Base-by-base conservation (phyloP, 2,329 filamentous ascomycete species). In the Rhinocladiella mackenziei region DNA sequence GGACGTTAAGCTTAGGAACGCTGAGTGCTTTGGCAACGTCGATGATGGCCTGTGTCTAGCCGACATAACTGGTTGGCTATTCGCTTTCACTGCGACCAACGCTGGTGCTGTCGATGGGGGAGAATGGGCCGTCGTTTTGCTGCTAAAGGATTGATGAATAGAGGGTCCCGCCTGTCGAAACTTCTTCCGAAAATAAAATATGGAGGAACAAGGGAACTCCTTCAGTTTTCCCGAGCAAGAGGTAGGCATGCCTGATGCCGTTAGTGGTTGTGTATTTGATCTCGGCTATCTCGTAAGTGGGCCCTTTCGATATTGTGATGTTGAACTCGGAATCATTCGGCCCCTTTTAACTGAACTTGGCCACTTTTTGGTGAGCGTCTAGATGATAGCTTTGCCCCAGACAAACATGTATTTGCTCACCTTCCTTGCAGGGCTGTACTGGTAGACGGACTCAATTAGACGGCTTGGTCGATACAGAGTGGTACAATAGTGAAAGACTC, bases 91-190 rank as follows among this genome's bases (percentile, higher is more conserved):
- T 71, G 25, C 65, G 65, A 3, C 74, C 74, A 6, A 73, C 65
- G 20, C 74, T 73, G 1, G 68, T 61, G 48, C 70, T 70, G 61
- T 77, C 73, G 51, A 72, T 64, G 28, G 73, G 60, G 19, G n/a
- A 76, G 56, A 13, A 76, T 55, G 3, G 66, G 65, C 0, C 73
- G 68, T 6, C n/a, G n/a, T n/a, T 52, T 56, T 1, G 59, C 55
- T 1, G 69, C 66, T 13, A 76, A 60, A 17, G 62, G 59, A 42
- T 74, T 72, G 57, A 76, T 50, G 19, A 76, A 56, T 1, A 63
- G 59, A 5, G 71, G 69, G 48, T 73, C 70, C 52, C 52, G 53
- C 31, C 31, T 39, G 42, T 55, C 51, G 56, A 61, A 60, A 44
- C 55, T 60, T 11, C 54, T 56, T 15, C 60, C 43, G 29, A 60